Evolutionary conservation across 805 yeast species (phyloP).

Genomic region (Maudiozyma turicensis): DNA sequence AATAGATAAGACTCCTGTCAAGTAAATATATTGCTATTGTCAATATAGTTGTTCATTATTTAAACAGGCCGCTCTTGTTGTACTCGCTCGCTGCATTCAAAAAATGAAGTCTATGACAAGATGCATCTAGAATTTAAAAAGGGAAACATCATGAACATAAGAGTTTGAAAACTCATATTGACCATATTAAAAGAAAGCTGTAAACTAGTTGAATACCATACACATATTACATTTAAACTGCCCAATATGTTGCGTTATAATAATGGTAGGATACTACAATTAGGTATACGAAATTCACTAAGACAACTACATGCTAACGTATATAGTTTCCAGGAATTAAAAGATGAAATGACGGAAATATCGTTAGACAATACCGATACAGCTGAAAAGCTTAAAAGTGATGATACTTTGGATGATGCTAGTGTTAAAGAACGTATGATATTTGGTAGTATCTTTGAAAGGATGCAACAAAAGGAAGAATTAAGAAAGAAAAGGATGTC

Average conservation of each 20-base stretch:
- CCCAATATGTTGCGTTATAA: neutral
- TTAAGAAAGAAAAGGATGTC: neutral
- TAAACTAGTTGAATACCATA: neutral
- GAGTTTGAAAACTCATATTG: too few species aligned
- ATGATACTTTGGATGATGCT: slow-evolving; percentile 5
- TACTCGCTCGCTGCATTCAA: too few species aligned
- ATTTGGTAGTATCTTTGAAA: slow-evolving; percentile 20
- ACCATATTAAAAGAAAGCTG: too few species aligned
- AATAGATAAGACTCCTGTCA: too few species aligned
- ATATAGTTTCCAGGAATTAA: neutral
- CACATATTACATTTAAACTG: neutral
- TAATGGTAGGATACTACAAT: neutral
- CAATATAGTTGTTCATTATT: too few species aligned
- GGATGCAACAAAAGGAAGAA: slow-evolving; percentile 17
- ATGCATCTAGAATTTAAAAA: too few species aligned
- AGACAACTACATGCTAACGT: neutral
- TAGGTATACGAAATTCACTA: neutral
- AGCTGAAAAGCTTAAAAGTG: neutral
- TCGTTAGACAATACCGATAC: neutral
- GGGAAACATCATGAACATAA: too few species aligned
- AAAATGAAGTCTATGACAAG: too few species aligned
- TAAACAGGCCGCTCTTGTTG: too few species aligned
- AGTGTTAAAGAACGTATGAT: slow-evolving; percentile 20
- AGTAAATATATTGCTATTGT: too few species aligned
- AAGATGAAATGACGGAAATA: neutral